Conservation (phyloP, 2,329 filamentous ascomycete species). For the Fusarium sp. region DNA sequence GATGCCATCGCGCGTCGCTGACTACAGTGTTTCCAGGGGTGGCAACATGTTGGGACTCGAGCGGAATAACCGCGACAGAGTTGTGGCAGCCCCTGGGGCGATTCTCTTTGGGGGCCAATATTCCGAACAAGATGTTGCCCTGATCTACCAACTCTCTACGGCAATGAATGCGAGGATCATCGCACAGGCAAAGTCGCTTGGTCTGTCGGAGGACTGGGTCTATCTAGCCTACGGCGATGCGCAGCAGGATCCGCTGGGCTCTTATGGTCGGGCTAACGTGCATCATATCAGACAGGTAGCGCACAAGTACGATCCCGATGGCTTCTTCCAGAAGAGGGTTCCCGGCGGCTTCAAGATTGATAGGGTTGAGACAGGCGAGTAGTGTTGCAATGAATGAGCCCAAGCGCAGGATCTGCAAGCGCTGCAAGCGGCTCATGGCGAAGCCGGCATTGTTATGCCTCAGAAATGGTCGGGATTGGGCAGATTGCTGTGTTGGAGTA, state of each 20-base stretch:
- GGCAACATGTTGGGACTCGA: conserved; percentile 35
- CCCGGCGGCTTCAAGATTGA: conserved; percentile 40
- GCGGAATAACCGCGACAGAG: conserved; percentile 23
- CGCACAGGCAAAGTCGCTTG: conserved; percentile 22
- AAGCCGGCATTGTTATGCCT: too few species aligned
- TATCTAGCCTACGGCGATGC: conserved; percentile 42
- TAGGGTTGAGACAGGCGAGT: too few species aligned
- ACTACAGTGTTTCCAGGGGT: conserved; percentile 11
- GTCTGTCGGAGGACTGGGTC: conserved; percentile 16
- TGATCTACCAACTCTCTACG: neutral
- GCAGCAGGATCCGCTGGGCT: conserved; percentile 38
- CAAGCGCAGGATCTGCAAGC: too few species aligned
- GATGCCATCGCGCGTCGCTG: conserved; percentile 25
- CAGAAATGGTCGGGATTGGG: too few species aligned
- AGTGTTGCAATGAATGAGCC: too few species aligned
- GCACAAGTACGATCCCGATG: conserved; percentile 44
- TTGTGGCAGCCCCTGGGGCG: conserved; percentile 19
- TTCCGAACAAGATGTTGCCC: conserved; percentile 11
- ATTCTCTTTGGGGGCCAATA: conserved; percentile 21
- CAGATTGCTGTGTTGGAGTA: too few species aligned
- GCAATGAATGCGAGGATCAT: conserved; percentile 25
- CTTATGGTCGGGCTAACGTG: conserved; percentile 42
- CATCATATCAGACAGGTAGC: conserved; percentile 37
- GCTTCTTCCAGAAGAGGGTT: conserved; percentile 45
- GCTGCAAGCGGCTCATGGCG: too few species aligned